Percentiles rank a stretch among this genome's conserved stretches.
phyloP scores from a whole-genome alignment of 2,329 filamentous ascomycete genomes.

The Claviceps sp. region DNA sequence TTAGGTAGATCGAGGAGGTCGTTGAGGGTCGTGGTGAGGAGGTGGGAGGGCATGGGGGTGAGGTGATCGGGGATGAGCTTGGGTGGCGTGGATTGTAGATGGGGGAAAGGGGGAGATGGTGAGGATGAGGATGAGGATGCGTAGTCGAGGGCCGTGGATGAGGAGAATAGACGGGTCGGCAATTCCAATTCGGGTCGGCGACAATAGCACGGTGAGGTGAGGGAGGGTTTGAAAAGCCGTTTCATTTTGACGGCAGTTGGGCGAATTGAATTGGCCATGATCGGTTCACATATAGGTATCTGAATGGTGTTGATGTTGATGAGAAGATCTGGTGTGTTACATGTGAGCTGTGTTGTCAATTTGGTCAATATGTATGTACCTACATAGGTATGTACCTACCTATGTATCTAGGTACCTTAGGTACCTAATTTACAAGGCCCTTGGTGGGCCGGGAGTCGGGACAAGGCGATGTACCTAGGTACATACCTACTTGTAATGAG shows the following conservation, averaged over 20 bases:
- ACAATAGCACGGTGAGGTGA: neutral
- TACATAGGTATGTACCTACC: too few relatives aligned
- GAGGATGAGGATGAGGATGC: neutral
- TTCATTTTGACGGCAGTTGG: neutral
- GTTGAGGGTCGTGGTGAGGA: conserved; percentile 49
- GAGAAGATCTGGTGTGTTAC: neutral
- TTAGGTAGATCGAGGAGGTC: conserved; percentile 31
- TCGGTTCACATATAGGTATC: neutral
- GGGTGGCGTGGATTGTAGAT: conserved; percentile 3
- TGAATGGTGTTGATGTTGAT: too few relatives aligned
- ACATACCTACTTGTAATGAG: neutral
- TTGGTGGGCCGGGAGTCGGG: neutral
- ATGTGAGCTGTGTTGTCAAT: neutral
- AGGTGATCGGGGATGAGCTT: conserved; percentile 31
- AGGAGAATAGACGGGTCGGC: neutral
- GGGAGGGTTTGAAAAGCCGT: neutral
- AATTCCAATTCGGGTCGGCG: neutral
- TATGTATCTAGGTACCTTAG: too few relatives aligned
- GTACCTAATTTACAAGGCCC: neutral
- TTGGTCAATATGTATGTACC: neutral
- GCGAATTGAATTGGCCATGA: neutral
- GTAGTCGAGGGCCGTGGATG: neutral
- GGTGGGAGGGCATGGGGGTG: conserved; percentile 47
- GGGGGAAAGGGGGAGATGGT: neutral
- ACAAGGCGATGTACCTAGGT: too few relatives aligned